Evolutionary conservation across 768 basidiomycete genomes (phyloP).

Genomic region (Tephrocybe rancida): DNA sequence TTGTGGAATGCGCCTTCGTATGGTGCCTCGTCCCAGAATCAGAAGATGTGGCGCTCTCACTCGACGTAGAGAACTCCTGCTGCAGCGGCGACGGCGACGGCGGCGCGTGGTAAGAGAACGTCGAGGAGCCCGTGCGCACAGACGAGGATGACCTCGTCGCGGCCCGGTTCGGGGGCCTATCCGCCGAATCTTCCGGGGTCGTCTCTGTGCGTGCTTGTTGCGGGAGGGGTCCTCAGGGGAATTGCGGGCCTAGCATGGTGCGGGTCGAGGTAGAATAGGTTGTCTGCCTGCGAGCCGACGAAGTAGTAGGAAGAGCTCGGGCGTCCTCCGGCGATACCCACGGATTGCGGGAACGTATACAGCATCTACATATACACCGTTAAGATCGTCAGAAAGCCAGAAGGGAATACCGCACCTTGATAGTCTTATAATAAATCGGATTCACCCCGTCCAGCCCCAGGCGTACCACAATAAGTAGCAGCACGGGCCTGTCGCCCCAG

Average conservation of each 20-base stretch:
- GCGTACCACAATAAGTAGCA: slow-evolving; percentile 84
- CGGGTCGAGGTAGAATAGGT: slow-evolving; percentile 82
- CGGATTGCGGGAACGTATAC: slow-evolving; percentile 93
- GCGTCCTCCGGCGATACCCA: slow-evolving; percentile 95
- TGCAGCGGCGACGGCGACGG: slow-evolving; percentile 68
- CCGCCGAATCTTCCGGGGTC: slow-evolving; percentile 11
- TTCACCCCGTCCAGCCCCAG: slow-evolving; percentile 93
- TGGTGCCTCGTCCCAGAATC: background rate
- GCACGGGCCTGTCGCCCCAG: slow-evolving; percentile 87
- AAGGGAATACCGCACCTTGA: slow-evolving; percentile 38
- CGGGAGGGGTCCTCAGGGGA: slow-evolving; percentile 56
- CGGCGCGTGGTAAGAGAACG: slow-evolving; percentile 54
- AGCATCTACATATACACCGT: slow-evolving; percentile 52
- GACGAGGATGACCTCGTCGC: slow-evolving; percentile 54
- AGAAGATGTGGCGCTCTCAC: background rate
- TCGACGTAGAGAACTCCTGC: slow-evolving; percentile 53
- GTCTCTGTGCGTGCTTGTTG: slow-evolving; percentile 12
- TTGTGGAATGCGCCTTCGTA: background rate
- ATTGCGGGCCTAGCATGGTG: slow-evolving; percentile 79
- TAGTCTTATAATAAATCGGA: slow-evolving; percentile 88
- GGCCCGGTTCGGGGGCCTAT: slow-evolving; percentile 27
- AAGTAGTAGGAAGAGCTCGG: slow-evolving; percentile 99
- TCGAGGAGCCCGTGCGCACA: slow-evolving; percentile 54
- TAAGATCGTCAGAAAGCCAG: background rate
- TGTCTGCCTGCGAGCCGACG: slow-evolving; percentile 88